A percentile compares a stretch with the other conserved stretches of the same genome.
These are phyloP conservation scores for Lachancea cidri DNA, from an alignment of 805 yeast species.

Conservation along the genomic window DNA sequence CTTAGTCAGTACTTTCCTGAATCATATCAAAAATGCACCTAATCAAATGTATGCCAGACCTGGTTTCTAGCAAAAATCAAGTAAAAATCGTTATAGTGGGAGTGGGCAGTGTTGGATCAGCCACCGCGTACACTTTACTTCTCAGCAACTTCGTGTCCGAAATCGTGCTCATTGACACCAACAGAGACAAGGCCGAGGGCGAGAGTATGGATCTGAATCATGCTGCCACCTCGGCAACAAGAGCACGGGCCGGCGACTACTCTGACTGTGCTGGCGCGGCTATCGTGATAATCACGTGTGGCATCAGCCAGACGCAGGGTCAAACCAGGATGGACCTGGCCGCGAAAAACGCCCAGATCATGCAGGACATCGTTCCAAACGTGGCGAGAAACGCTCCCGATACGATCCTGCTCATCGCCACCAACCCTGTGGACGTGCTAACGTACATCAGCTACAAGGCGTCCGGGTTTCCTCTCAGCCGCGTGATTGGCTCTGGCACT, in stretches of 20 bases:
- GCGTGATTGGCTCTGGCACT: constrained; percentile 12
- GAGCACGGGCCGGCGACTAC: constrained; percentile 7
- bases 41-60: constrained; percentile 8
- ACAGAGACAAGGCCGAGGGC: constrained; percentile 10
- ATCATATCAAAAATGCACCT: too few relatives aligned
- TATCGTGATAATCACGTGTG: constrained; percentile 11
- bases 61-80: too few relatives aligned
- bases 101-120: constrained; percentile 11
- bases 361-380: constrained; percentile 12
- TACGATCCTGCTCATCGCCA: constrained; percentile 10
- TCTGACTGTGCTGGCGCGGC: constrained; percentile 10
- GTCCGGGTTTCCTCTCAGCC: constrained; percentile 7
- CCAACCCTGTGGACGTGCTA: constrained; percentile 12
- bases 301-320: constrained; percentile 10
- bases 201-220: constrained; percentile 11
- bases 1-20: too few relatives aligned
- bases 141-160: constrained; percentile 11
- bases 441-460: constrained; percentile 8
- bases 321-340: constrained; percentile 13
- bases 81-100: constrained; percentile 11
- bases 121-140: constrained; percentile 11
- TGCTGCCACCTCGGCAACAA: constrained; percentile 9
- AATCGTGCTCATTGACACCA: constrained; percentile 9
- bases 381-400: constrained; percentile 11
- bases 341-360: constrained; percentile 8